Evolutionary conservation across 164 flowering plant genomes (phyloP).

Genomic region (Umbellularia californica): DNA sequence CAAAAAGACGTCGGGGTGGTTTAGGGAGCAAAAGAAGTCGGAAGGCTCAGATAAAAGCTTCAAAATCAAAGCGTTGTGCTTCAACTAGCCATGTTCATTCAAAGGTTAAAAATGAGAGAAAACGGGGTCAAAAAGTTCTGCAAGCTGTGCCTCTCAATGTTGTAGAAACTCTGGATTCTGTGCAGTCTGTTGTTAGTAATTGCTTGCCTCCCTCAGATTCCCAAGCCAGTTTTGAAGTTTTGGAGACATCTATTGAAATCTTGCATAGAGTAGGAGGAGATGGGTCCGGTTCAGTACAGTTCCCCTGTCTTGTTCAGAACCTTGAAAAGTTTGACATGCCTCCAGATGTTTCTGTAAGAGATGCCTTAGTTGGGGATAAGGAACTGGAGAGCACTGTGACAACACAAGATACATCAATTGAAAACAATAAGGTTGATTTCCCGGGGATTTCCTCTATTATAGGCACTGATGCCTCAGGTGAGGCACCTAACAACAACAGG

Average conservation of each 20-base stretch:
- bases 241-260: constrained; percentile 10
- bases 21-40: constrained; percentile 22
- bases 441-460: constrained; percentile 18
- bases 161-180: constrained; percentile 23
- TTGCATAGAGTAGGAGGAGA: constrained; percentile 16
- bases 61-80: constrained; percentile 22
- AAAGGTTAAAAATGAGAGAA: constrained; percentile 50
- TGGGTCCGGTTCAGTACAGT: constrained; percentile 13
- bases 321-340: constrained; percentile 8
- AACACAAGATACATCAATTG: constrained; percentile 20
- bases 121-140: constrained; percentile 11
- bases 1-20: constrained; percentile 16
- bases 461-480: constrained; percentile 25
- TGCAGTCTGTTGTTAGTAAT: constrained; percentile 7
- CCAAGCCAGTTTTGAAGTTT: constrained; percentile 12
- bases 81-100: constrained; percentile 32
- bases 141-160: constrained; percentile 21
- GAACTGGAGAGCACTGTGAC: constrained; percentile 24
- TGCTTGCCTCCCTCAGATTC: constrained; percentile 3
- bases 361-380: constrained; percentile 18
- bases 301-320: constrained; percentile 7
- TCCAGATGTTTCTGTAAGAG: constrained; percentile 20
- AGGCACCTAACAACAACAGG: constrained; percentile 25
- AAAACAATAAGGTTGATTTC: constrained; percentile 21
- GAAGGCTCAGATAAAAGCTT: constrained; percentile 18